These are phyloP conservation scores for Dendrobium nobile DNA, from an alignment of 106 monocot species.

Conservation along the genomic window DNA sequence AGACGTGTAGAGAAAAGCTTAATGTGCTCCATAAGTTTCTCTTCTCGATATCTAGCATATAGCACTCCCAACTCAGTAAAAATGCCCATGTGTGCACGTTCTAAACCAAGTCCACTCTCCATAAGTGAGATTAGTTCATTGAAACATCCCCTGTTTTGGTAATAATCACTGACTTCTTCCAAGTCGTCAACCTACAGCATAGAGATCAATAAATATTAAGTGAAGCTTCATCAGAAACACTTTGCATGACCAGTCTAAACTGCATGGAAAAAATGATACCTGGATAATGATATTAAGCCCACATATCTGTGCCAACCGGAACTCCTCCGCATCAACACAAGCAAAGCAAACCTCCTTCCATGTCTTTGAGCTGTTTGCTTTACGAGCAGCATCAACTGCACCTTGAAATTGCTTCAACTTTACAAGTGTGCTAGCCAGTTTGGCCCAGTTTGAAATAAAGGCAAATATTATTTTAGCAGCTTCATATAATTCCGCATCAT, in stretches of 20 bases:
- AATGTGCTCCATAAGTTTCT: constrained; percentile 99
- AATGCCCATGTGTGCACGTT: constrained; percentile 97
- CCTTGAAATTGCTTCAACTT: constrained; percentile 95
- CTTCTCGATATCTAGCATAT: constrained; percentile 86
- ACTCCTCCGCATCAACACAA: constrained; percentile 98
- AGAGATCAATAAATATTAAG: neutral
- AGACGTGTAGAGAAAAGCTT: constrained; percentile 91
- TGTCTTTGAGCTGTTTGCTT: constrained; percentile 95
- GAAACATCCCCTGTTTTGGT: constrained; percentile 99
- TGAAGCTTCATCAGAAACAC: neutral
- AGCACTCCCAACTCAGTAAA: constrained; percentile 96
- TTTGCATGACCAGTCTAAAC: neutral
- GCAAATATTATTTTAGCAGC: constrained; percentile 98
- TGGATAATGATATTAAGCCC: constrained; percentile 94
- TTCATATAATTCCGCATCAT: constrained; percentile 88
- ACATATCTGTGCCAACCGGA: constrained; percentile 92
- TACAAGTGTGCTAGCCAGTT: constrained; percentile 75
- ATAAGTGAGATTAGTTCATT: constrained; percentile 95
- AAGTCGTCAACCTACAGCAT: constrained; percentile 83
- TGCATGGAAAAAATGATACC: constrained; percentile 30
- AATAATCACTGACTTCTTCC: constrained; percentile 96
- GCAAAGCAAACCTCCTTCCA: constrained; percentile 99
- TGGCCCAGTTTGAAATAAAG: constrained; percentile 99
- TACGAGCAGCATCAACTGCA: constrained; percentile 98
- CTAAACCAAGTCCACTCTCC: constrained; percentile 97